phyloP scores from a whole-genome alignment of 2,329 filamentous ascomycete genomes.

The Sclerotinia glacialis region DNA sequence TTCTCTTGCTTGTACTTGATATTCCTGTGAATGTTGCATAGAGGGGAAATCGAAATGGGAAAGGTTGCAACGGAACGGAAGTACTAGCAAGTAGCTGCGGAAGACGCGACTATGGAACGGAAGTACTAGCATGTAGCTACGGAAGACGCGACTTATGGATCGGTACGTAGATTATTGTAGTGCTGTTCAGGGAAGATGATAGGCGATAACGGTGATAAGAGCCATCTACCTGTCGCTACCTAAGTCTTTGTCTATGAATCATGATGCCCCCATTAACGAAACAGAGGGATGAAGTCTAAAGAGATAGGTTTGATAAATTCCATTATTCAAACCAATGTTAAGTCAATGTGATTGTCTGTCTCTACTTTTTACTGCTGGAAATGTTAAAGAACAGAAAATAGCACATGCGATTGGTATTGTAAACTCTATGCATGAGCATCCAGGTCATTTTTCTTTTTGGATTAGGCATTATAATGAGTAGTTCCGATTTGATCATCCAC shows the following conservation, averaged over 20 bases:
- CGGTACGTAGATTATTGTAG: not conserved
- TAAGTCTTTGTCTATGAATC: no score
- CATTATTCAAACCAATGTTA: no score
- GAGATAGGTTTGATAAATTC: no score
- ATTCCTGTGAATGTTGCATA: slow-evolving; percentile 8
- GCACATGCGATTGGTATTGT: not conserved
- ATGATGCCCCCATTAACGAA: not conserved
- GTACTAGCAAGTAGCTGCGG: not conserved
- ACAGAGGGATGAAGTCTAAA: no score
- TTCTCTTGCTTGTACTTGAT: not conserved
- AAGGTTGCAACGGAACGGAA: slow-evolving; percentile 3
- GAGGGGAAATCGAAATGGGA: not conserved
- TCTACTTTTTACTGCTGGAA: no score
- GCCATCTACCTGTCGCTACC: no score
- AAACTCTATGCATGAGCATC: slow-evolving; percentile 9
- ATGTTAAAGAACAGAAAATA: no score
- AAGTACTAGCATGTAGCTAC: not conserved
- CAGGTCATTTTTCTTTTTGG: not conserved
- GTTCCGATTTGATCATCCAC: slow-evolving; percentile 7
- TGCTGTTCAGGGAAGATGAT: not conserved
- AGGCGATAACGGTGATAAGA: slow-evolving; percentile 17
- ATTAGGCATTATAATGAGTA: slow-evolving; percentile 8
- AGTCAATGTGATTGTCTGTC: no score
- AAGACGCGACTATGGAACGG: not conserved
- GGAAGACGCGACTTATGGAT: slow-evolving; percentile 1